phyloP scores from a whole-genome alignment of 2,329 filamentous ascomycete genomes.

The Fusarium keratoplasticum region DNA sequence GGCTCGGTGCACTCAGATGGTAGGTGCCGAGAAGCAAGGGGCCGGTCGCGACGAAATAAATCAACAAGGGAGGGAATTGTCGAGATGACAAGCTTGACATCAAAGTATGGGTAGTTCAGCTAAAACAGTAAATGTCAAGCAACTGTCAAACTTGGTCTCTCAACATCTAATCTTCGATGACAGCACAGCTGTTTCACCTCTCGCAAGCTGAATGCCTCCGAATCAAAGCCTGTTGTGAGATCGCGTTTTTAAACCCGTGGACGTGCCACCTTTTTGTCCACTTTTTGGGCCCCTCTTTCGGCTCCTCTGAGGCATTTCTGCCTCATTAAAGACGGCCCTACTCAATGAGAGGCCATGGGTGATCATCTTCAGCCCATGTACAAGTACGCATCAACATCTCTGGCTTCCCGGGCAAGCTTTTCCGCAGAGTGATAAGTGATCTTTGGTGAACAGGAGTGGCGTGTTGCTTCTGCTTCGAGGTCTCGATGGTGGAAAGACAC shows the following conservation, averaged over 20 bases:
- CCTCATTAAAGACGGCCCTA: not conserved
- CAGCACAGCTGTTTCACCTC: too few species aligned
- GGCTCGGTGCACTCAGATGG: too few species aligned
- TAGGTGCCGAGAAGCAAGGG: too few species aligned
- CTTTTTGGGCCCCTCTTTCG: too few species aligned
- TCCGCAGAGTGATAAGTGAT: not conserved
- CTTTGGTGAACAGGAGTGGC: not conserved
- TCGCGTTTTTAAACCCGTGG: not conserved
- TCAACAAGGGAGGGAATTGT: too few species aligned
- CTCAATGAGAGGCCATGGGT: fast-evolving
- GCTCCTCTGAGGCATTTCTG: not conserved
- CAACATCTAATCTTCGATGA: not conserved
- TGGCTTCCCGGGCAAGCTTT: not conserved
- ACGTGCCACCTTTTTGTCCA: too few species aligned
- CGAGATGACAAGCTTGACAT: too few species aligned
- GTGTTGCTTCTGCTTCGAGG: not conserved
- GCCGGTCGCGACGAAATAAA: too few species aligned
- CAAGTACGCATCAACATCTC: not conserved
- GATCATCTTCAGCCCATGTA: not conserved
- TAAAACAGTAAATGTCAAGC: too few species aligned
- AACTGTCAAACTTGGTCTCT: not conserved
- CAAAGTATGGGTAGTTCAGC: too few species aligned
- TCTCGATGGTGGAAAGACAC: not conserved
- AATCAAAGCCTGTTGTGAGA: not conserved
- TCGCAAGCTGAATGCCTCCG: not conserved